Conservation (phyloP, 352 stramenopile genomes). For the Albugo candida region DNA sequence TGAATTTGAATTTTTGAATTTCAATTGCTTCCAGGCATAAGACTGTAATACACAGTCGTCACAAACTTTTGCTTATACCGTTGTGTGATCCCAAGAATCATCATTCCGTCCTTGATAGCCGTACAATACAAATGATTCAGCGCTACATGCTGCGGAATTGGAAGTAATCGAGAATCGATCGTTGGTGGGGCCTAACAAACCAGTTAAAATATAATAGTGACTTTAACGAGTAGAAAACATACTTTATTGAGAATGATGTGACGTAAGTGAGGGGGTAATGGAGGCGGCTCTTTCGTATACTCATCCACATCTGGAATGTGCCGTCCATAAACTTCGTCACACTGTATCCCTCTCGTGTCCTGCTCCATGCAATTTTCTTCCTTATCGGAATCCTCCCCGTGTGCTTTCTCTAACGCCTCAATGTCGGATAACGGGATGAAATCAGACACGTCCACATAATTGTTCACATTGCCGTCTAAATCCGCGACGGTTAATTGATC, state of each 20-base stretch:
- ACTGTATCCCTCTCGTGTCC: conserved; percentile 11
- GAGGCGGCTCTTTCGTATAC: conserved; percentile 98
- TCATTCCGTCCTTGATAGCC: conserved; percentile 98
- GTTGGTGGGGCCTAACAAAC: conserved; percentile 65
- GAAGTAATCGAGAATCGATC: conserved; percentile 88
- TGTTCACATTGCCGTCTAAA: conserved; percentile 98
- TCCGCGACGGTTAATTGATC: conserved; percentile 94
- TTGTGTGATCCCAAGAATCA: conserved; percentile 98
- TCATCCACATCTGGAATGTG: conserved; percentile 97
- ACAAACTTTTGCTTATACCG: conserved; percentile 95
- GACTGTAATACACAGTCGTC: conserved; percentile 96
- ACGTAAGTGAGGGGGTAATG: conserved; percentile 93
- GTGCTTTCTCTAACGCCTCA: conserved; percentile 15
- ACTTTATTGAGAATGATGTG: conserved; percentile 99
- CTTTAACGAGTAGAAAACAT: conserved; percentile 1
- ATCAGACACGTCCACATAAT: conserved; percentile 98
- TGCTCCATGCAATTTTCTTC: conserved; percentile 1
- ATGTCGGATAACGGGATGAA: conserved; percentile 82
- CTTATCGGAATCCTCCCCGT: conserved; percentile 7
- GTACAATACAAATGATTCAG: conserved; percentile 99
- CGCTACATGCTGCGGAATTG: conserved; percentile 95
- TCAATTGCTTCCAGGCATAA: conserved; percentile 64
- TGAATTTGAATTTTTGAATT: background rate
- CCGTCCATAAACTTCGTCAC: conserved; percentile 81
- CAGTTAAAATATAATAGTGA: background rate